Base-by-base conservation (phyloP, 2,329 filamentous ascomycete genomes). In the Venturiaceae sp. region DNA sequence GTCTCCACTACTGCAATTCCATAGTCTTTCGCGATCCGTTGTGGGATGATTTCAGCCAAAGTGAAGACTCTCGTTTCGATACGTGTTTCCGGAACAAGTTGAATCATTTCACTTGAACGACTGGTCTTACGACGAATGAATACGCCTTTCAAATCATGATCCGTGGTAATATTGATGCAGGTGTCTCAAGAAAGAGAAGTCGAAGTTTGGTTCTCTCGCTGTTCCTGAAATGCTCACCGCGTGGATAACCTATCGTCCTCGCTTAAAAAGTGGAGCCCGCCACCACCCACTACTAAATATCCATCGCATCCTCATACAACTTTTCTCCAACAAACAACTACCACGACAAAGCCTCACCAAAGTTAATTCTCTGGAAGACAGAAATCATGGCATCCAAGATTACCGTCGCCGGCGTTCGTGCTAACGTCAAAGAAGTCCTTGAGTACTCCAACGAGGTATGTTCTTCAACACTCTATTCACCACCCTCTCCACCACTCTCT, bases 361-460 rank as follows among this genome's bases (percentile, higher is more conserved):
- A 57, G 44, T 37, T 11, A 75, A 76, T 87, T 85, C 88, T 87
- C 81, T 88, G 87, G 87, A 89, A 91, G 88, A 91, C 87, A 87
- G 44, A 32, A 50, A 86, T 83, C 82, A 85, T 53, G 21, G 41
- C 55, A 30, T 60, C 58, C 21, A 60, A 60, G 36, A 58, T 60
- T 53, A 52, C 54, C 60, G 68, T 80, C 75, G 90, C 90, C 84
- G 90, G 91, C 88, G 91, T 95, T 84, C 90, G 92, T 84, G 3
- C 13, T 3, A 92, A 97, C 82, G 90, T 97, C 77, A 81, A 87
- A 77, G 84, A 94, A 77, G 84, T 99, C 73, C 88, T 99, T 72
- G 87, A 95, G 74, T 97, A 97, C 87, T 95, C 88, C 75, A 83
- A 83, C 72, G 85, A 95, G n/a, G n/a, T n/a, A n/a, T n/a, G n/a